Percentiles rank a stretch among this genome's conserved stretches.
These are phyloP conservation scores for Dillenia suffruticosa DNA, from an alignment of 164 flowering plant genomes.

Conservation along the genomic window DNA sequence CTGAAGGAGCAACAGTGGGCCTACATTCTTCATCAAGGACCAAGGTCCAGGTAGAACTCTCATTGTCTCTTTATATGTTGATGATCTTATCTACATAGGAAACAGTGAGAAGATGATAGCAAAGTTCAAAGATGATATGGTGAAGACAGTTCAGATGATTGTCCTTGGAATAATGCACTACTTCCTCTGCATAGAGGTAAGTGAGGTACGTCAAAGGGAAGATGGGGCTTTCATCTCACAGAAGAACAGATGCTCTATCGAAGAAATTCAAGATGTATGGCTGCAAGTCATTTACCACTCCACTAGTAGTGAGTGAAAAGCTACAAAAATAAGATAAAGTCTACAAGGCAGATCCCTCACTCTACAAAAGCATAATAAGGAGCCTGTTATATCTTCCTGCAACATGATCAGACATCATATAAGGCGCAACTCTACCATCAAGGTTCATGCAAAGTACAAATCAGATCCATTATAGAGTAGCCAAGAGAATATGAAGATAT, in stretches of 20 bases:
- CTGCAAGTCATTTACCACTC: background rate
- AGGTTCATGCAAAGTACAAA: conserved; percentile 15
- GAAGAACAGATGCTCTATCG: background rate
- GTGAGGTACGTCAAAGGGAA: too few relatives aligned
- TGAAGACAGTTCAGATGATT: too few relatives aligned
- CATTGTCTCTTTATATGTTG: too few relatives aligned
- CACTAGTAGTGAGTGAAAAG: background rate
- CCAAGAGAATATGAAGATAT: conserved; percentile 14
- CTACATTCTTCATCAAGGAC: too few relatives aligned
- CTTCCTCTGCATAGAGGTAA: background rate
- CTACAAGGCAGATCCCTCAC: background rate
- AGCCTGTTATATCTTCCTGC: background rate
- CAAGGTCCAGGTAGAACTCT: too few relatives aligned
- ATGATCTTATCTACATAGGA: too few relatives aligned
- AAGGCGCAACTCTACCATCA: background rate
- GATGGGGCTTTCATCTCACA: background rate
- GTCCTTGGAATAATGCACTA: background rate
- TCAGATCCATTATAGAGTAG: conserved; percentile 8
- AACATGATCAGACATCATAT: conserved; percentile 3
- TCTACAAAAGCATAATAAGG: conserved; percentile 5
- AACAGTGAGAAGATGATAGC: too few relatives aligned
- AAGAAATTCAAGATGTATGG: conserved; percentile 3
- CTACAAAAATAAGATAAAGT: conserved; percentile 4
- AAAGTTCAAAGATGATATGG: too few relatives aligned
- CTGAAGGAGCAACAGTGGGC: too few relatives aligned